These are phyloP conservation scores for Curvularia spicifera DNA, from an alignment of 2,329 filamentous ascomycete species.

Conservation along the genomic window DNA sequence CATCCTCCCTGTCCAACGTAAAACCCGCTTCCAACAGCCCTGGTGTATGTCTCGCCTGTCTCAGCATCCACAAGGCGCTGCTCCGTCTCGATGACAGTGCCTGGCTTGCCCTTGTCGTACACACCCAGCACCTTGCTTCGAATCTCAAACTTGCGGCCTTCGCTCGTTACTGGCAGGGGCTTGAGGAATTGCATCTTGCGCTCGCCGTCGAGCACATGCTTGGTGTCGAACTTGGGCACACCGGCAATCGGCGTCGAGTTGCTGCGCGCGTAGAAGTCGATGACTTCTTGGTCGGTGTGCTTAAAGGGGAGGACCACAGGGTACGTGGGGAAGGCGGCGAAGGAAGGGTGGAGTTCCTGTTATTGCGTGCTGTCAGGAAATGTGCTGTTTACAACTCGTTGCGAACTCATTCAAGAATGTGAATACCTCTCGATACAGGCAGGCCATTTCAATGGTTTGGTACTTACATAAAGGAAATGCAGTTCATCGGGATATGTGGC, in stretches of 20 bases:
- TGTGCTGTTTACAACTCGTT: not conserved
- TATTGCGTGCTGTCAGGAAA: conserved; percentile 8
- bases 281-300: conserved; percentile 73
- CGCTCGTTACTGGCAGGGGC: conserved; percentile 73
- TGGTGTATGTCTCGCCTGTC: conserved; percentile 73
- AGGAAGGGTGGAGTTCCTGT: conserved; percentile 85
- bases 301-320: conserved; percentile 86
- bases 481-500: conserved; percentile 79
- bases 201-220: conserved; percentile 81
- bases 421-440: not conserved
- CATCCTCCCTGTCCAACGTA: conserved; percentile 82
- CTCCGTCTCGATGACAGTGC: conserved; percentile 82
- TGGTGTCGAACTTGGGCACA: conserved; percentile 76
- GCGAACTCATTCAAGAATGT: not conserved
- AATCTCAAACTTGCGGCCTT: conserved; percentile 75
- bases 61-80: conserved; percentile 74
- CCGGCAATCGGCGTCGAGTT: conserved; percentile 71
- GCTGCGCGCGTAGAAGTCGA: conserved; percentile 81
- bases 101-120: conserved; percentile 87
- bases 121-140: conserved; percentile 80
- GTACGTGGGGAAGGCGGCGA: conserved; percentile 88
- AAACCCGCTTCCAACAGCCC: conserved; percentile 74
- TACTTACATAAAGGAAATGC: conserved; percentile 84
- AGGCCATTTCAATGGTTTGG: not conserved
- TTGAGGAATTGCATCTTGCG: conserved; percentile 79